Base-by-base conservation (phyloP, 208 protist species). In the Crithidia brevicula region DNA sequence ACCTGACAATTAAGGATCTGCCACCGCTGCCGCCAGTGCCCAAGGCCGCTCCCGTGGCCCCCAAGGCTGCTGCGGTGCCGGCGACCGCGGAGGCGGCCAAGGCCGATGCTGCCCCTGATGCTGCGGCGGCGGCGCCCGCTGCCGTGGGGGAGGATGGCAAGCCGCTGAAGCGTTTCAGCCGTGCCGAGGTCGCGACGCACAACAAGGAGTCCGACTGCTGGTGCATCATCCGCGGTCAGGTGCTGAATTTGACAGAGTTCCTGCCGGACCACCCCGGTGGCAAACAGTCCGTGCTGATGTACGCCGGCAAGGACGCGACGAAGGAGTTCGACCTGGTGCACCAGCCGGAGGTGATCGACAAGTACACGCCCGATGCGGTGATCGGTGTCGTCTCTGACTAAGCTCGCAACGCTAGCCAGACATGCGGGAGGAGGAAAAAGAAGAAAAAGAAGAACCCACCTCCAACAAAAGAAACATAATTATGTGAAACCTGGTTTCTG, bases 151-250 rank as follows among this genome's bases (percentile, higher is more conserved):
- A 62, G 23, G 81, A 60, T 18, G 52, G 89, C 45, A 60, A 45
- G 23, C 43, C 47, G 38, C 30, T 64, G 38, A 49, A 43, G 25
- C 77, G 67, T 61, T 79, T 74, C 72, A 84, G 76, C 7, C 67
- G 62, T 13, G 82, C 73, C 9, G 84, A 88, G 72, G 72, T 92
- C 56, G 76, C 67, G 15, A 91, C 85, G 72, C 89, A 93, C 78
- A 89, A 89, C 64, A 85, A 70, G 34, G 62, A 63, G 54, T 67
- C 74, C 46, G 80, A 89, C 59, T 91, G 82, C 42, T 74, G 88
- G 57, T 68, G 67, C 60, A 75, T 92, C 59, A 72, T 85, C 2
- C 74, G 56, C 20, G 52, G 74, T 42, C 70, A 77, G 49, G 89
- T 94, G 67, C 74, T 88, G 50, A 60, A 91, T 46, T 51, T 88